Evolutionary conservation across 371 early-diverging fungal genomes (phyloP).

Genomic region (Mucor racemosus): DNA sequence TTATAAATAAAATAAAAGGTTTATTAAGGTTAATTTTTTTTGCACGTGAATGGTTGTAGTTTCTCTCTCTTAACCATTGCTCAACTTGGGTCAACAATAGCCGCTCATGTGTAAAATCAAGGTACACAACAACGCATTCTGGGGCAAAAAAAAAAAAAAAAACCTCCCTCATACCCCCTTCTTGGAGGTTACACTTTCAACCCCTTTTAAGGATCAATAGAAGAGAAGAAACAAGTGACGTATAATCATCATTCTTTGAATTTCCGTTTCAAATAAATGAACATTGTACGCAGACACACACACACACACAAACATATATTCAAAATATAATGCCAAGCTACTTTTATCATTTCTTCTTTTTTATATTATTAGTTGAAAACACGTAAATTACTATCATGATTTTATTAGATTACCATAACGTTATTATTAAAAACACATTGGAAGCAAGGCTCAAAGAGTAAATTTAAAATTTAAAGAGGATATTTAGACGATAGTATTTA

Average conservation of each 20-base stretch:
- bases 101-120: constrained; percentile 5
- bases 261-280: constrained; percentile 6
- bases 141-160: background rate
- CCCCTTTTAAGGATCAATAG: background rate
- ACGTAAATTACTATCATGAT: constrained; percentile 53
- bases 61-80: background rate
- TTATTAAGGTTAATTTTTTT: background rate
- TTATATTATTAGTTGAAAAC: background rate
- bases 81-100: constrained; percentile 1
- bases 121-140: constrained; percentile 6
- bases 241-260: constrained; percentile 4
- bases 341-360: background rate
- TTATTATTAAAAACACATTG: constrained; percentile 67
- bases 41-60: constrained; percentile 6
- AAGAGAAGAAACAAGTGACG: constrained; percentile 2
- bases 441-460: constrained; percentile 64
- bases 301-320: background rate
- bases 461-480: constrained; percentile 6
- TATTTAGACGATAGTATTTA: constrained; percentile 2
- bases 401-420: constrained; percentile 73
- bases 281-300: constrained; percentile 1
- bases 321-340: background rate
- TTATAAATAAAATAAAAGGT: background rate
- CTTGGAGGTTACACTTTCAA: background rate
- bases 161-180: too few relatives aligned